These are phyloP conservation scores for Bacidia rubella DNA, from an alignment of 495 filamentous ascomycete genomes.

Conservation along the genomic window DNA sequence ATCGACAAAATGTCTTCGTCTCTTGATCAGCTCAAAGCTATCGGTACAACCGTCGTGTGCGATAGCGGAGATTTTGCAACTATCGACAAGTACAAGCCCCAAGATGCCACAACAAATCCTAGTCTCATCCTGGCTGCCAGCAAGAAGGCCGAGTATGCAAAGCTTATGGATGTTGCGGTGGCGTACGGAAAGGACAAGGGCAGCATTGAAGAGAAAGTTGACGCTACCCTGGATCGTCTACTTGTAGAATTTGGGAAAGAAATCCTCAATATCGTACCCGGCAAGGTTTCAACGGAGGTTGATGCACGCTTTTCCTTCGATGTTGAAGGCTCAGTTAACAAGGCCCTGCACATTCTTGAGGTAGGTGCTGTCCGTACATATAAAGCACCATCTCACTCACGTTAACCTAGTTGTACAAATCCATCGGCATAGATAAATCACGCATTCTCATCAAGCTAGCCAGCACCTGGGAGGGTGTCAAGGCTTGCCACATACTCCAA, in stretches of 20 bases:
- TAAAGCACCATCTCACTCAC: background rate
- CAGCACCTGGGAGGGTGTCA: conserved; percentile 79
- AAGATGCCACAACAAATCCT: conserved; percentile 99
- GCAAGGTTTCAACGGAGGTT: conserved; percentile 97
- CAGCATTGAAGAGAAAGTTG: conserved; percentile 60
- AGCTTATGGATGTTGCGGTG: conserved; percentile 77
- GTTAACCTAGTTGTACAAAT: conserved; percentile 69
- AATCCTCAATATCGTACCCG: conserved; percentile 93
- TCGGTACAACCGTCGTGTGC: conserved; percentile 94
- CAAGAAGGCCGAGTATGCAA: conserved; percentile 95
- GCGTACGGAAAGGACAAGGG: conserved; percentile 65
- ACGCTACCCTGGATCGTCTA: conserved; percentile 76
- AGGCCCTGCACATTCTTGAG: conserved; percentile 94
- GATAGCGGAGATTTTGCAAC: conserved; percentile 81
- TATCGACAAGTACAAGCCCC: conserved; percentile 98
- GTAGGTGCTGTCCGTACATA: conserved; percentile 32
- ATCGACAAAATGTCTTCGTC: conserved; percentile 57
- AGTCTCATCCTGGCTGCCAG: conserved; percentile 94
- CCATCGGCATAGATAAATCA: conserved; percentile 79
- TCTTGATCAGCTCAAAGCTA: conserved; percentile 90
- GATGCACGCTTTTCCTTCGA: conserved; percentile 95
- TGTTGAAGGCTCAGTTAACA: conserved; percentile 79
- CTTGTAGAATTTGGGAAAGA: conserved; percentile 96
- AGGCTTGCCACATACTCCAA: conserved; percentile 91
- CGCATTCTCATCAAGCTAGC: conserved; percentile 58